Evolutionary conservation across 768 basidiomycete species (phyloP), one percentile per base, ranked within the genome.

Genomic region (Amanita polypyramis): DNA sequence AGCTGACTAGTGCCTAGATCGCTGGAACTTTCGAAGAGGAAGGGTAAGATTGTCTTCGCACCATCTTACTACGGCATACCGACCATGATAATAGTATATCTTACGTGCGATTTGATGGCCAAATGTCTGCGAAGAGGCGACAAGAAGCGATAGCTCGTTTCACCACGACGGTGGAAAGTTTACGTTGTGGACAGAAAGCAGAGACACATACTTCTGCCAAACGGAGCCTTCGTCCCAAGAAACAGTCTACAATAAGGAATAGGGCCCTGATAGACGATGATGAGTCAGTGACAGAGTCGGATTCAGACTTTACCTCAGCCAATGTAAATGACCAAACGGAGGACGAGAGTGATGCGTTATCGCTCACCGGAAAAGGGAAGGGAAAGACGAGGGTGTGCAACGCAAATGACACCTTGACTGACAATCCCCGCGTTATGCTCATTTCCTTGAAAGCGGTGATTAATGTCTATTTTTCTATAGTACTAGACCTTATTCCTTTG

Each of bases 51-150:
- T 6, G 1, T 34, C 52, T 7, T 44, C 42, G 17, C 8, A 17
- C 11, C 35, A 21, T 34, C 11, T 33, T 41, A n/a, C 15, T 40
- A 33, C 44, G 3, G 12, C 27, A 34, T 19, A 43, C 43, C 54
- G 27, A 52, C 12, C 9, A 7, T 51, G 11, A 46, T 36, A 14
- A 29, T 52, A 88, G 85, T 0, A 86, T 94, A 23, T 58, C 80
- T 0, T 91, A 78, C 54, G 79, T 85, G 33, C 80, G 85, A 1
- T 91, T 94, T 55, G 91, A 92, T 51, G 91, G 91, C 1, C 74
- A 81, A 55, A 82, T 93, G 79, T 85, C 85, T n/a, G 84, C 82
- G 2, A 81, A 76, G 56, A 72, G 76, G 55, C 77, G 91, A 12
- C 81, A 86, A 63, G 85, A 89, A 54, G 78, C 84, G 6, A 76